These are phyloP conservation scores for Microdochium trichocladiopsis DNA, from an alignment of 2,329 filamentous ascomycete genomes.

Conservation along the genomic window DNA sequence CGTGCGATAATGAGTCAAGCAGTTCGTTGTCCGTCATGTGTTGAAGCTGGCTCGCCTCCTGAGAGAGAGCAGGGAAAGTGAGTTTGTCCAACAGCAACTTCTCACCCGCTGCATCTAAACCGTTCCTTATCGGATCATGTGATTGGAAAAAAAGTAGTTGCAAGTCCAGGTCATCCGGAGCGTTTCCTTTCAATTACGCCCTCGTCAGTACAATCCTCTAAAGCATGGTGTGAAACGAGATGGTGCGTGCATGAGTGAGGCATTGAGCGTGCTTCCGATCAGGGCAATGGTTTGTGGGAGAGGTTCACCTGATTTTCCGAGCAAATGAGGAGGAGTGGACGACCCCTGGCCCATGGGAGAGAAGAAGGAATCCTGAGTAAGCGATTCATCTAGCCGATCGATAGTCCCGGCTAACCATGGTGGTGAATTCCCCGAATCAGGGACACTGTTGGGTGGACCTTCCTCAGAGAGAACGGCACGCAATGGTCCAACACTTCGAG, in stretches of 20 bases:
- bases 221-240: neutral
- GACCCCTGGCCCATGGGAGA: too few species aligned
- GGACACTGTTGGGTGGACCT: neutral
- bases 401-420: neutral
- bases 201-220: neutral
- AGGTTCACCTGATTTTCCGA: neutral
- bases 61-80: neutral
- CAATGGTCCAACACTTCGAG: neutral
- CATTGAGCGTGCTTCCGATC: too few species aligned
- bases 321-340: too few species aligned
- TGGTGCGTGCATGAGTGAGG: neutral
- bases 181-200: neutral
- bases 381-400: neutral
- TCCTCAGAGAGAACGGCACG: neutral
- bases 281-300: neutral
- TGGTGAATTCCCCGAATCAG: neutral
- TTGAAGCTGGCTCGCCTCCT: neutral
- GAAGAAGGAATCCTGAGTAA: neutral
- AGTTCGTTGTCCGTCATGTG: neutral
- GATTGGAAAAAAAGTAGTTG: neutral
- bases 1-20: neutral
- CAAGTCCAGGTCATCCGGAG: neutral
- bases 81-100: neutral
- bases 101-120: neutral
- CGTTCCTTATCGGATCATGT: neutral